Conservation (phyloP, 495 filamentous ascomycete species). For the Coniosporium apollinis region DNA sequence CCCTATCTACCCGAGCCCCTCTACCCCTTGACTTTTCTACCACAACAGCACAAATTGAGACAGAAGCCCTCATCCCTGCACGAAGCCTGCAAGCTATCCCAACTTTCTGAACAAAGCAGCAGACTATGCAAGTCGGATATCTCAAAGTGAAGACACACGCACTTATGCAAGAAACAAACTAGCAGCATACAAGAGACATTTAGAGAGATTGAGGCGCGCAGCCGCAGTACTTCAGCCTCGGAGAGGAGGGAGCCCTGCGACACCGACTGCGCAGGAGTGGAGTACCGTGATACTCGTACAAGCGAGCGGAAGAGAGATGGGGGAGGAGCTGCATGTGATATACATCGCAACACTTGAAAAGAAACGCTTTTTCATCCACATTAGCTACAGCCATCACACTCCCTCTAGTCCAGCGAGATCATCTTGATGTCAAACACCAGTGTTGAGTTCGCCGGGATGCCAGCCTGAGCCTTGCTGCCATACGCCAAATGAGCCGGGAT, state of each 20-base stretch:
- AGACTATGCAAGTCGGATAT: constrained; percentile 21
- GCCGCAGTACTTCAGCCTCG: too few species aligned
- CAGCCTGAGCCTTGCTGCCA: constrained; percentile 58
- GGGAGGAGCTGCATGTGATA: constrained; percentile 2
- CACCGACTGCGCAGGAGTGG: constrained; percentile 14
- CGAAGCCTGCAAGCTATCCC: not conserved
- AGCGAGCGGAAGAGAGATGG: constrained; percentile 5
- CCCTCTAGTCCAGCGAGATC: constrained; percentile 41
- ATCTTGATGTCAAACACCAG: constrained; percentile 89
- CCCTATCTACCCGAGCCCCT: too few species aligned
- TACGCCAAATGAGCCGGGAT: constrained; percentile 78
- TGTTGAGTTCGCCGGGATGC: constrained; percentile 79
- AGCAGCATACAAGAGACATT: constrained; percentile 2
- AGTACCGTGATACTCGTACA: constrained; percentile 9
- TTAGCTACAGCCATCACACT: not conserved
- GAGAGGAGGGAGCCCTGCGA: constrained; percentile 2
- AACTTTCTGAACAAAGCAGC: not conserved
- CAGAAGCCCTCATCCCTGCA: not conserved
- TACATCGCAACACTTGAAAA: not conserved
- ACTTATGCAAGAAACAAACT: not conserved
- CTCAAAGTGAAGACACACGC: constrained; percentile 8
- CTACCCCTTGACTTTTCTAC: too few species aligned
- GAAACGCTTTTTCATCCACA: not conserved
- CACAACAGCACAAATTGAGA: too few species aligned
- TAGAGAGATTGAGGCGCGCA: constrained; percentile 4